Percentiles rank a stretch among this genome's conserved stretches.
Conservation (phyloP, 2,329 filamentous ascomycete species). For the Bipolaris victoriae region DNA sequence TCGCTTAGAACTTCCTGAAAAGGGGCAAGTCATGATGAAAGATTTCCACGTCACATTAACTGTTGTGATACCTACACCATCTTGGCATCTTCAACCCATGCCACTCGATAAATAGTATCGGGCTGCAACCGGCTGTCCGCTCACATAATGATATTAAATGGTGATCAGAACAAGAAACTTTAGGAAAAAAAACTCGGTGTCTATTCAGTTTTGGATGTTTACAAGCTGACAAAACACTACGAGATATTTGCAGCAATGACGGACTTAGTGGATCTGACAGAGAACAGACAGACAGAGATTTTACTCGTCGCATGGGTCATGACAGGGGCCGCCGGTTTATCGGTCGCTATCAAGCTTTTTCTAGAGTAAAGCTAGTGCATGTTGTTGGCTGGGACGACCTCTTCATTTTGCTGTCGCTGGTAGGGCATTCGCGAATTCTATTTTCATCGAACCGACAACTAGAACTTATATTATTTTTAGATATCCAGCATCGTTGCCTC, state of each 20-base stretch:
- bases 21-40: too few relatives aligned
- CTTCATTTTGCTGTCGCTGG: slow-evolving; percentile 17
- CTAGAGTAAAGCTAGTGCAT: slow-evolving; percentile 5
- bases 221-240: neutral
- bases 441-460: neutral
- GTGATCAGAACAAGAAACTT: neutral
- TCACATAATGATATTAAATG: too few relatives aligned
- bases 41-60: too few relatives aligned
- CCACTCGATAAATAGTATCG: neutral
- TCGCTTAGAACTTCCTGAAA: too few relatives aligned
- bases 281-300: slow-evolving; percentile 9
- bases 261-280: neutral
- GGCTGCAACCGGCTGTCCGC: too few relatives aligned
- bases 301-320: slow-evolving; percentile 15
- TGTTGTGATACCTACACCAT: neutral
- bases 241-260: neutral
- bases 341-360: slow-evolving; percentile 15
- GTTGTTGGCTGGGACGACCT: slow-evolving; percentile 19
- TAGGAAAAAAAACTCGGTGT: too few relatives aligned
- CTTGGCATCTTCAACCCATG: neutral
- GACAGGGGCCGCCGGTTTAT: slow-evolving; percentile 9
- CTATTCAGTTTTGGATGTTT: too few relatives aligned
- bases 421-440: neutral
- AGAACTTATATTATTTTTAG: neutral
- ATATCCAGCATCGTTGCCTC: slow-evolving; percentile 12